Conservation (phyloP, 169 alveolate genomes). For the Besnoitia besnoiti region DNA sequence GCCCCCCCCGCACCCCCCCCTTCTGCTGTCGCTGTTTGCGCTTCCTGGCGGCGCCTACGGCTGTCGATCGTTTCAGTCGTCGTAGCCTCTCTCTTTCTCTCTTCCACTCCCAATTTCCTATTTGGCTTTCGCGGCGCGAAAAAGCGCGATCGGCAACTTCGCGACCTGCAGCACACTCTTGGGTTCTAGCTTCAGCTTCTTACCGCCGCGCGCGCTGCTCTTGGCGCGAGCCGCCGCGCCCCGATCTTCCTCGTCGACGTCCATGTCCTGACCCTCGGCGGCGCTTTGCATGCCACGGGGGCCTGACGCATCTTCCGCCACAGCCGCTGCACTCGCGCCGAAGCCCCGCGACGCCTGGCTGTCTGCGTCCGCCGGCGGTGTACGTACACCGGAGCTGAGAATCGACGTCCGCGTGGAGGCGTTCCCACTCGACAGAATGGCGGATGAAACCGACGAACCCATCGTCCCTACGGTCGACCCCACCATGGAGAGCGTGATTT, state of each 20-base stretch:
- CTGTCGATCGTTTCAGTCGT: neutral
- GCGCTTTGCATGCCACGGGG: neutral
- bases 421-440: neutral
- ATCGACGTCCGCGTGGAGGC: neutral
- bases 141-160: slow-evolving; percentile 69
- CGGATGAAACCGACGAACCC: neutral
- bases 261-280: neutral
- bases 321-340: neutral
- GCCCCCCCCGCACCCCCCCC: neutral
- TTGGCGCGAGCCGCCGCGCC: slow-evolving; percentile 51
- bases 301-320: neutral
- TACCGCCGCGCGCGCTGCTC: slow-evolving; percentile 63
- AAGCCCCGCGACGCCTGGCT: neutral
- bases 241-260: slow-evolving; percentile 5
- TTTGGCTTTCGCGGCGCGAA: slow-evolving; percentile 70
- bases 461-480: neutral
- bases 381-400: slow-evolving; percentile 26
- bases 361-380: neutral
- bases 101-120: neutral
- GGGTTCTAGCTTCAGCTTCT: slow-evolving; percentile 67
- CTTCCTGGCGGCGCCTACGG: neutral
- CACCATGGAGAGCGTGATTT: neutral
- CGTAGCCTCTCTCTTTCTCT: neutral
- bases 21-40: neutral
- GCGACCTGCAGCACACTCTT: slow-evolving; percentile 70